Conservation (phyloP, 768 basidiomycete species). For the Collybia sordida region DNA sequence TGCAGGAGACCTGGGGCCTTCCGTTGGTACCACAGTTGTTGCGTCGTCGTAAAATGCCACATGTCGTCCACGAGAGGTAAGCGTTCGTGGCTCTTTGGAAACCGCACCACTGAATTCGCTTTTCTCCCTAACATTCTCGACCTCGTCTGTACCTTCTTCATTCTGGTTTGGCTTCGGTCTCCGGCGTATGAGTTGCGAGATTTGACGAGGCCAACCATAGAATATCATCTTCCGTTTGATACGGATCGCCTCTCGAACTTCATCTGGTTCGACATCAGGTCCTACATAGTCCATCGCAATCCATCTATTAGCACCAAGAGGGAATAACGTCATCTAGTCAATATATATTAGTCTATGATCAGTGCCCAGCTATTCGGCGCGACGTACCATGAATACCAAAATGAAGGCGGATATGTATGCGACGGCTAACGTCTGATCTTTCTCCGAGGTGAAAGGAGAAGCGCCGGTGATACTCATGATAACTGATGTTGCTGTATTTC, state of each 20-base stretch:
- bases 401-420: slow-evolving; percentile 66
- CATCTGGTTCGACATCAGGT: slow-evolving; percentile 59
- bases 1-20: slow-evolving; percentile 9
- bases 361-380: background rate
- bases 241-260: slow-evolving; percentile 46
- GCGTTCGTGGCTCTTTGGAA: background rate
- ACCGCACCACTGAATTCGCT: background rate
- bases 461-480: slow-evolving; percentile 60
- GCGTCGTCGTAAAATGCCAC: slow-evolving; percentile 23
- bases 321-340: slow-evolving; percentile 60
- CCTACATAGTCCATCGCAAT: slow-evolving; percentile 65
- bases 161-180: background rate
- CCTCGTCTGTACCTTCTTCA: background rate
- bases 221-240: slow-evolving; percentile 30
- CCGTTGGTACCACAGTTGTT: slow-evolving; percentile 15
- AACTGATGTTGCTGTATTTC: slow-evolving; percentile 57
- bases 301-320: slow-evolving; percentile 54
- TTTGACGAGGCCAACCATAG: slow-evolving; percentile 13
- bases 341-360: background rate
- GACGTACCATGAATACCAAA: slow-evolving; percentile 53
- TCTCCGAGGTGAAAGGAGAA: slow-evolving; percentile 58
- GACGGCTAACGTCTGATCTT: slow-evolving; percentile 61
- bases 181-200: slow-evolving; percentile 7
- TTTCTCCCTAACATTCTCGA: background rate
- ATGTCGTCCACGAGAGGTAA: slow-evolving; percentile 14